A percentile compares a stretch with the other conserved stretches of the same genome.
Evolutionary conservation across 305 asterid genomes (phyloP).

Genomic region (Plantago coronopus): DNA sequence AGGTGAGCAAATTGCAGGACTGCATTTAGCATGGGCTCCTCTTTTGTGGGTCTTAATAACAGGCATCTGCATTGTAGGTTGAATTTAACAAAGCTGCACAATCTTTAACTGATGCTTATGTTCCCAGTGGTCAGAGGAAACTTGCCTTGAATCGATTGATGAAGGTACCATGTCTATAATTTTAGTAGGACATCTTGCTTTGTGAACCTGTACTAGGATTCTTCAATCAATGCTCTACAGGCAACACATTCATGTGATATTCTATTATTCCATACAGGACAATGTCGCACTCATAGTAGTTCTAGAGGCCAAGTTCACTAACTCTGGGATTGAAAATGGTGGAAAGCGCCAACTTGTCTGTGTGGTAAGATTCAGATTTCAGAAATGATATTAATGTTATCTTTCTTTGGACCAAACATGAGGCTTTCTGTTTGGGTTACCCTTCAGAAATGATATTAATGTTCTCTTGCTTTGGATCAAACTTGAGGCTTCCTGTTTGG

Average conservation of each 20-base stretch:
- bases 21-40: conserved; percentile 14
- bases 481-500: too few species aligned
- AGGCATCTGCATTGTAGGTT: conserved; percentile 47
- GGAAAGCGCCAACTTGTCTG: conserved; percentile 96
- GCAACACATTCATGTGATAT: conserved; percentile 15
- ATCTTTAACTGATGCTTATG: conserved; percentile 77
- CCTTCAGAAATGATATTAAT: too few species aligned
- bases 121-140: conserved; percentile 81
- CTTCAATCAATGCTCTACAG: conserved; percentile 10
- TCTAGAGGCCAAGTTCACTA: conserved; percentile 81
- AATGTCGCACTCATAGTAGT: conserved; percentile 83
- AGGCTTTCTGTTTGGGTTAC: too few species aligned
- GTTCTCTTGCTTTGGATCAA: too few species aligned
- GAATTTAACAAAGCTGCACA: conserved; percentile 99
- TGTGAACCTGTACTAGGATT: conserved; percentile 10
- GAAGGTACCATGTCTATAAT: conserved; percentile 46
- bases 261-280: conserved; percentile 49
- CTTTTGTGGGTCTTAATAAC: conserved; percentile 7
- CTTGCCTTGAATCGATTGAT: conserved; percentile 78
- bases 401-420: too few species aligned
- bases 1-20: conserved; percentile 42
- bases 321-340: conserved; percentile 70
- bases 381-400: too few species aligned
- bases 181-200: conserved; percentile 13
- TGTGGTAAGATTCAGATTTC: conserved; percentile 55